A percentile compares a stretch with the other conserved stretches of the same genome.
These are phyloP conservation scores for Coniochaeta sp. DNA, from an alignment of 2,329 filamentous ascomycete species.

Conservation along the genomic window DNA sequence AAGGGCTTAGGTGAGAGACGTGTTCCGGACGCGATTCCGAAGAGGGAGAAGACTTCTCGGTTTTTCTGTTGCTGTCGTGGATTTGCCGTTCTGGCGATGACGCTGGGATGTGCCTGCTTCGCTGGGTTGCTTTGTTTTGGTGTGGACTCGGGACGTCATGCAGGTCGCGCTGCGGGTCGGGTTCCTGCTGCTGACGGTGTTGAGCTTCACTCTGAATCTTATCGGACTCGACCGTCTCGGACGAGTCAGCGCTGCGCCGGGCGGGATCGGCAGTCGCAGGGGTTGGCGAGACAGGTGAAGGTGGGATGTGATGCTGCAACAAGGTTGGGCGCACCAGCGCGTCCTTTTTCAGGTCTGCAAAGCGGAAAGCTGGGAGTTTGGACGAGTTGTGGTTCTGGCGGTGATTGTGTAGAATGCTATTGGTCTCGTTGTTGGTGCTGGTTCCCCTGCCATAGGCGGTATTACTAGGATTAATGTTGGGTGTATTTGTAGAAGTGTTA, in stretches of 20 bases:
- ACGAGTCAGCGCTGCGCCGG: background rate
- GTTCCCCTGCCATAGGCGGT: conserved; percentile 1
- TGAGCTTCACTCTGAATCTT: conserved; percentile 2
- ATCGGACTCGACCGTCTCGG: background rate
- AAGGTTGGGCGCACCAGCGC: conserved; percentile 24
- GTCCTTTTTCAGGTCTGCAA: conserved; percentile 37
- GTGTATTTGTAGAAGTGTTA: conserved; percentile 2
- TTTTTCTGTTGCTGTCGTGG: conserved; percentile 3
- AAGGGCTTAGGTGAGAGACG: conserved; percentile 15
- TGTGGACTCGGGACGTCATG: conserved; percentile 6
- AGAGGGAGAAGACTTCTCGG: background rate
- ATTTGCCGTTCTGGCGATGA: conserved; percentile 2
- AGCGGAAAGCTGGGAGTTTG: conserved; percentile 47
- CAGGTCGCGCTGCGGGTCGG: conserved; percentile 6
- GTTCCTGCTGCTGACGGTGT: background rate
- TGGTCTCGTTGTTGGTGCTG: conserved; percentile 7
- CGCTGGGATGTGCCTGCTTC: conserved; percentile 3
- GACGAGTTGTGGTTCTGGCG: conserved; percentile 47
- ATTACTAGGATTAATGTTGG: conserved; percentile 4
- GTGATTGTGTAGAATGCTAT: conserved; percentile 30
- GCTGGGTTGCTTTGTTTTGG: conserved; percentile 5
- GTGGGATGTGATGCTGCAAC: conserved; percentile 27
- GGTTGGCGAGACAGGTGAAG: conserved; percentile 29
- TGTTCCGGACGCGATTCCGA: background rate
- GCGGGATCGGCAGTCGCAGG: background rate